phyloP scores from a whole-genome alignment of 73 alveolate species.

The Paramecium caudatum region DNA sequence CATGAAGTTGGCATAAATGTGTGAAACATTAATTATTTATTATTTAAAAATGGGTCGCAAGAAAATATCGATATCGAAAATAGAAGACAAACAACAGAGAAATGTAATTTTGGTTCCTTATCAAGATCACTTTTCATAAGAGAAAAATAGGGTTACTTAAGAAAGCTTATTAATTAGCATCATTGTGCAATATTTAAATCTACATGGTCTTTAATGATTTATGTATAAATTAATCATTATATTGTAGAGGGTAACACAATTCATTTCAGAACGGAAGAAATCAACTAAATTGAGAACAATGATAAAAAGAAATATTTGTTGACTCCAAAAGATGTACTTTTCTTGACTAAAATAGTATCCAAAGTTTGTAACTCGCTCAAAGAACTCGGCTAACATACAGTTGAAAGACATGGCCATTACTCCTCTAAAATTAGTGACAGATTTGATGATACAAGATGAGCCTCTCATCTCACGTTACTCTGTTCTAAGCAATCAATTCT shows the following conservation, averaged over 20 bases:
- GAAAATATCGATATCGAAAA: conserved; percentile 4
- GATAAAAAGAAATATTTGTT: conserved; percentile 26
- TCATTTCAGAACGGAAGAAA: conserved; percentile 33
- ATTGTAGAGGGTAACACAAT: conserved; percentile 24
- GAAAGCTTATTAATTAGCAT: conserved; percentile 27
- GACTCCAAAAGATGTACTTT: conserved; percentile 27
- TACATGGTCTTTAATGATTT: conserved; percentile 37
- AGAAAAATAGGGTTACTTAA: conserved; percentile 32
- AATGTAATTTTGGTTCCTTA: no score
- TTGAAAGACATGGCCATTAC: neutral
- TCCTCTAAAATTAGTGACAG: conserved; percentile 36
- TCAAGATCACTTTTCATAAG: conserved; percentile 41
- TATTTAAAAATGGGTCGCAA: conserved; percentile 18
- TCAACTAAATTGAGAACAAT: conserved; percentile 10
- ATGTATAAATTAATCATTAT: neutral
- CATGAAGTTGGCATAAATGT: neutral
- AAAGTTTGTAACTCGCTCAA: conserved; percentile 1
- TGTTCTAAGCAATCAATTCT: neutral
- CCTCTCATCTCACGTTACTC: conserved; percentile 12
- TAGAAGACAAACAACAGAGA: conserved; percentile 5
- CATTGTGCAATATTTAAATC: conserved; percentile 8
- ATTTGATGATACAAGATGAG: neutral
- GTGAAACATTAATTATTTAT: neutral
- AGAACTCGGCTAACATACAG: neutral
- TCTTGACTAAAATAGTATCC: neutral